A percentile compares a stretch with the other conserved stretches of the same genome.
phyloP scores from a whole-genome alignment of 495 filamentous ascomycete genomes.

The Sordaria brevicollis region DNA sequence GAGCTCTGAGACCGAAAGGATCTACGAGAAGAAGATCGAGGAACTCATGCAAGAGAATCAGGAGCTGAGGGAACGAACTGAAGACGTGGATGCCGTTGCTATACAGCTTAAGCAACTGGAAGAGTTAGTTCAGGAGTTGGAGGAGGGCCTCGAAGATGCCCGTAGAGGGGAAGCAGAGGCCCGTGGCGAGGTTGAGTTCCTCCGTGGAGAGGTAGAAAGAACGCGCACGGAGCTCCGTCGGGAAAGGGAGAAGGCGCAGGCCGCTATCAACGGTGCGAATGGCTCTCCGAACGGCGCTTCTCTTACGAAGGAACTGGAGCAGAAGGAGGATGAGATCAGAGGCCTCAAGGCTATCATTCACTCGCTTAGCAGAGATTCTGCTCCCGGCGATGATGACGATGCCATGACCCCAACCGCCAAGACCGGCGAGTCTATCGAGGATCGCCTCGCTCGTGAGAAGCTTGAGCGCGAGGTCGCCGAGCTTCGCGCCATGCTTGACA shows the following conservation, averaged over 20 bases:
- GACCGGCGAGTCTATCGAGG: conserved; percentile 45
- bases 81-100: conserved; percentile 87
- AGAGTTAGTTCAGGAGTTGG: conserved; percentile 89
- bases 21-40: conserved; percentile 86
- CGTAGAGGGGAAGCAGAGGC: conserved; percentile 95
- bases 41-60: conserved; percentile 79
- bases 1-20: conserved; percentile 92
- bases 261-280: conserved; percentile 44
- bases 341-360: conserved; percentile 97
- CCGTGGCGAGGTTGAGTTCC: conserved; percentile 88
- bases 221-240: conserved; percentile 81
- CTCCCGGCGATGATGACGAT: conserved; percentile 37
- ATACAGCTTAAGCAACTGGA: conserved; percentile 88
- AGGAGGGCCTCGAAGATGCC: conserved; percentile 94
- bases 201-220: conserved; percentile 90
- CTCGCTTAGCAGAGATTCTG: conserved; percentile 69
- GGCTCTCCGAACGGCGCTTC: conserved; percentile 35
- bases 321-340: conserved; percentile 93
- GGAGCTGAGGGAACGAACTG: conserved; percentile 67
- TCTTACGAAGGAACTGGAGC: conserved; percentile 67
- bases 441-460: conserved; percentile 45
- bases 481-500: conserved; percentile 56
- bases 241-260: conserved; percentile 80
- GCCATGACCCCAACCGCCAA: conserved; percentile 28
- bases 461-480: conserved; percentile 73